These are phyloP conservation scores for Phytophthora boehmeriae DNA, from an alignment of 352 stramenopile species.

Conservation along the genomic window DNA sequence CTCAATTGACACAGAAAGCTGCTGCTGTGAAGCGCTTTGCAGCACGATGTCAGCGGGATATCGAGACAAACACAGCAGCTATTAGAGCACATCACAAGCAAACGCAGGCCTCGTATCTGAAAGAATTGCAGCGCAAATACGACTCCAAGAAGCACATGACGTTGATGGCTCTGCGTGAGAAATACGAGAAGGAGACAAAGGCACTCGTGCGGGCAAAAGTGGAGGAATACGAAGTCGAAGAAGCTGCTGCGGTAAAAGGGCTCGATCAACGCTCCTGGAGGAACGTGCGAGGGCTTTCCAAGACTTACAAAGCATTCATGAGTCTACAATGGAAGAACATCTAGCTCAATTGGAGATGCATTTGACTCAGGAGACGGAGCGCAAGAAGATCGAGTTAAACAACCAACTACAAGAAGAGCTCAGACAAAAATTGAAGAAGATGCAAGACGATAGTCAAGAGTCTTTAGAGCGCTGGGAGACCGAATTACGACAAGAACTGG, in stretches of 20 bases:
- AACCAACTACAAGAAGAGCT: conserved; percentile 45
- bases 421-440: conserved; percentile 26
- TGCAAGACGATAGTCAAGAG: conserved; percentile 39
- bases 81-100: conserved; percentile 42
- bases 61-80: conserved; percentile 32
- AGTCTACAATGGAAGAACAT: conserved; percentile 41
- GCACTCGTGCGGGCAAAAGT: conserved; percentile 43
- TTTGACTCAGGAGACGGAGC: conserved; percentile 42
- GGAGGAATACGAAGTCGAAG: conserved; percentile 53
- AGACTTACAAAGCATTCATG: conserved; percentile 41
- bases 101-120: conserved; percentile 42
- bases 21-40: conserved; percentile 41
- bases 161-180: conserved; percentile 50
- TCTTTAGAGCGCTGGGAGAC: conserved; percentile 44
- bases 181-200: conserved; percentile 62
- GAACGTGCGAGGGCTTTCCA: conserved; percentile 43
- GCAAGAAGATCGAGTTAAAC: conserved; percentile 36
- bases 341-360: conserved; percentile 44
- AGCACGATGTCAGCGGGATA: conserved; percentile 40
- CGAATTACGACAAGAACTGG: conserved; percentile 49
- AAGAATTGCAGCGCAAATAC: conserved; percentile 67
- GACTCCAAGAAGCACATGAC: conserved; percentile 67
- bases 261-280: conserved; percentile 31
- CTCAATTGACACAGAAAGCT: conserved; percentile 37
- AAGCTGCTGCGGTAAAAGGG: conserved; percentile 37